Conservation (phyloP, 495 filamentous ascomycete genomes). For the Neurospora pannonica region DNA sequence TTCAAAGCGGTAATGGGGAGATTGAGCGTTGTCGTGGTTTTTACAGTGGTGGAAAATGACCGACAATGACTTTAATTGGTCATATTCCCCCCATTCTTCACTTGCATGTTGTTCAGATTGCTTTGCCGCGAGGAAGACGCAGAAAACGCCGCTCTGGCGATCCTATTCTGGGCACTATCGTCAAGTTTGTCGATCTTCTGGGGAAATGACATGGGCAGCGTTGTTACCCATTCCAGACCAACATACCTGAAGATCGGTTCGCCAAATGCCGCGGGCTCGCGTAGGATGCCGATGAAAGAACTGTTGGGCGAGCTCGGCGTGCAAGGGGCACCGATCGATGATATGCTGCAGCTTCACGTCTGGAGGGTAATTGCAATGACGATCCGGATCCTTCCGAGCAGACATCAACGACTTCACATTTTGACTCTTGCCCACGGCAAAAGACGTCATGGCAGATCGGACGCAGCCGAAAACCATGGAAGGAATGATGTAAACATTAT, state of each 20-base stretch:
- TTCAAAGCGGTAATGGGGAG: background rate
- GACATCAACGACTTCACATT: background rate
- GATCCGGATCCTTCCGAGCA: background rate
- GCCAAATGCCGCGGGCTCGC: background rate
- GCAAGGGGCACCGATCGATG: background rate
- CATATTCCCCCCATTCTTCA: background rate
- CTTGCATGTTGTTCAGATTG: background rate
- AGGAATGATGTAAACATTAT: background rate
- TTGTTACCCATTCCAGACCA: background rate
- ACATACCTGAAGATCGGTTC: background rate
- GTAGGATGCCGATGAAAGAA: background rate
- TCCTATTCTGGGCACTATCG: background rate
- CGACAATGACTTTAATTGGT: background rate
- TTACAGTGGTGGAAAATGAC: background rate
- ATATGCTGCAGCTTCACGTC: background rate
- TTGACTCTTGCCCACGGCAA: background rate
- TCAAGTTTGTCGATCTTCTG: background rate
- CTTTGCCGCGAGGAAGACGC: background rate
- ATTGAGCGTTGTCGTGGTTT: background rate
- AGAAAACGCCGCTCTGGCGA: background rate
- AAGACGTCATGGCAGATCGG: background rate
- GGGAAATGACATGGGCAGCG: background rate
- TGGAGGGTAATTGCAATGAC: background rate
- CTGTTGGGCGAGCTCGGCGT: background rate
- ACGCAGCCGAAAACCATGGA: background rate